Conservation (phyloP, 129 eudicot species). For the Lactuca sativa region DNA sequence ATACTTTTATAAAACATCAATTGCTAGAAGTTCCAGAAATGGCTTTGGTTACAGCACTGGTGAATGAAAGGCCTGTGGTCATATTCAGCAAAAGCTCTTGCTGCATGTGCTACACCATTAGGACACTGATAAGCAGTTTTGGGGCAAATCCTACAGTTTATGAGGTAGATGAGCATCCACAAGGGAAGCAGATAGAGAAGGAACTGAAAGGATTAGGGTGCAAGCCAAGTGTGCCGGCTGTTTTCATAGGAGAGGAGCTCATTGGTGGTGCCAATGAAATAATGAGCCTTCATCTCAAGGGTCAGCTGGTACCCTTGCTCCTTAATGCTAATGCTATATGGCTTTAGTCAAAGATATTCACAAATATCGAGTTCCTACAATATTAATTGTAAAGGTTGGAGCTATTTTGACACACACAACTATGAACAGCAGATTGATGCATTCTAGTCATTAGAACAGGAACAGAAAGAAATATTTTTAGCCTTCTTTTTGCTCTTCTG, state of each 20-base stretch:
- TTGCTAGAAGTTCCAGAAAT: slow-evolving; percentile 24
- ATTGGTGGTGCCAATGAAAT: slow-evolving; percentile 82
- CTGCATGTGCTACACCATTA: slow-evolving; percentile 66
- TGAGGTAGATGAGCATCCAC: slow-evolving; percentile 63
- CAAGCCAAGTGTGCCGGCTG: slow-evolving; percentile 70
- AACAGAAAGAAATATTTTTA: not conserved
- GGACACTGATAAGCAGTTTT: slow-evolving; percentile 57
- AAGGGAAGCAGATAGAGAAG: slow-evolving; percentile 57
- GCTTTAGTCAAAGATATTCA: slow-evolving; percentile 38
- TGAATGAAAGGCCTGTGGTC: slow-evolving; percentile 56
- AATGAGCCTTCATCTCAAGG: slow-evolving; percentile 75
- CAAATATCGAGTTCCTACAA: slow-evolving; percentile 1
- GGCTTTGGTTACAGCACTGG: slow-evolving; percentile 44
- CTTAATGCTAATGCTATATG: slow-evolving; percentile 81
- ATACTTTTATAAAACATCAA: not conserved
- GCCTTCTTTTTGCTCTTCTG: slow-evolving; percentile 10
- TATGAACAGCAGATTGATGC: slow-evolving; percentile 17
- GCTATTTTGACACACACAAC: slow-evolving; percentile 12
- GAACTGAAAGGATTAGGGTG: slow-evolving; percentile 50
- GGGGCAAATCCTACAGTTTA: slow-evolving; percentile 68
- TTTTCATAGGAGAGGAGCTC: slow-evolving; percentile 56
- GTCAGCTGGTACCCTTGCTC: slow-evolving; percentile 61
- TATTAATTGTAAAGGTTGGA: not conserved
- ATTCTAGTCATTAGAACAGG: slow-evolving; percentile 17
- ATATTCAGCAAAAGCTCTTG: slow-evolving; percentile 63